These are phyloP conservation scores for Canavalia gladiata DNA, from an alignment of 306 rosid genomes.

Conservation along the genomic window DNA sequence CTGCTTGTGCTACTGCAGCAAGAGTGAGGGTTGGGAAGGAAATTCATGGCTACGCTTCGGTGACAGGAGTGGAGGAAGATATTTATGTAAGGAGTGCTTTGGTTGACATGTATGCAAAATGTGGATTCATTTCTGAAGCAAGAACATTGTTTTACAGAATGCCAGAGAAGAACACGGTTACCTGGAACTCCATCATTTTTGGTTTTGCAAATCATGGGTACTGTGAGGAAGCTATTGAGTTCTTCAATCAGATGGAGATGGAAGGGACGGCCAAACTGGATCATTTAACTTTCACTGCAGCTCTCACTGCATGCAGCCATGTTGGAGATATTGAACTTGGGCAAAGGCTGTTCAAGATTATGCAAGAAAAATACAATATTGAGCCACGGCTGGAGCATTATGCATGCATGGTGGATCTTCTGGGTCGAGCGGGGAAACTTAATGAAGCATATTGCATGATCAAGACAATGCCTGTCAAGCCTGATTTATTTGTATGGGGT, in stretches of 20 bases:
- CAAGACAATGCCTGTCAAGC: conserved; percentile 73
- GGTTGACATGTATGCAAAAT: conserved; percentile 92
- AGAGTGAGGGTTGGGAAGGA: conserved; percentile 73
- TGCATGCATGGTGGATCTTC: conserved; percentile 86
- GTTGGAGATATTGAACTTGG: conserved; percentile 76
- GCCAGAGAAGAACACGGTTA: conserved; percentile 70
- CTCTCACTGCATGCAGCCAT: conserved; percentile 82
- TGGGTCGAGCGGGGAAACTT: conserved; percentile 77
- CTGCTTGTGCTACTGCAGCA: conserved; percentile 78
- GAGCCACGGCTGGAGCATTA: conserved; percentile 86
- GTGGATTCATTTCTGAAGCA: conserved; percentile 81
- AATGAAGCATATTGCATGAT: conserved; percentile 68
- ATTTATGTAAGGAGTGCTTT: conserved; percentile 83
- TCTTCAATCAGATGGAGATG: conserved; percentile 71
- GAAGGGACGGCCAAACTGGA: conserved; percentile 64
- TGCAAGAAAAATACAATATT: conserved; percentile 72
- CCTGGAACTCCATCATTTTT: conserved; percentile 91
- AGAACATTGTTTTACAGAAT: conserved; percentile 65
- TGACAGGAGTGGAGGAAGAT: conserved; percentile 73
- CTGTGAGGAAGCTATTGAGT: conserved; percentile 74
- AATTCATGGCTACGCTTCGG: conserved; percentile 70
- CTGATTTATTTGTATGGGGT: conserved; percentile 96
- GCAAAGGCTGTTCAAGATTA: conserved; percentile 63
- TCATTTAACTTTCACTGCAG: conserved; percentile 80
- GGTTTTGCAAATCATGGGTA: conserved; percentile 87